Percentiles rank a stretch among this genome's conserved stretches.
Evolutionary conservation across 2,329 filamentous ascomycete genomes (phyloP).

Genomic region (Colletotrichum brevisporum): DNA sequence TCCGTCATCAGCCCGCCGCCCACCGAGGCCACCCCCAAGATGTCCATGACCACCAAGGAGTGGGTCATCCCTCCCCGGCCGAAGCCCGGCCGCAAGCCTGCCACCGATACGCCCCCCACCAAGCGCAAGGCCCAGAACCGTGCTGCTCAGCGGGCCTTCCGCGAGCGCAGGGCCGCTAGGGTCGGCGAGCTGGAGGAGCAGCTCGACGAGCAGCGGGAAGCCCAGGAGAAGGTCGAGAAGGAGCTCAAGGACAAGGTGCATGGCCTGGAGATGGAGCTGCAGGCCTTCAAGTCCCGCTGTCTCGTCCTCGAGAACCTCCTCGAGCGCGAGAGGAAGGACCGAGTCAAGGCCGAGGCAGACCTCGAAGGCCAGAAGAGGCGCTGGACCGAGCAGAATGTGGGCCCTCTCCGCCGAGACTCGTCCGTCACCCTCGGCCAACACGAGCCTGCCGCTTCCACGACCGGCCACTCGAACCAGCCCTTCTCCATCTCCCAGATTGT

Average conservation of each 20-base stretch:
- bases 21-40: constrained; percentile 58
- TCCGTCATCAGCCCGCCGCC: constrained; percentile 60
- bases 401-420: constrained; percentile 23
- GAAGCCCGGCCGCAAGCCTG: constrained; percentile 93
- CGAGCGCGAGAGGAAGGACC: constrained; percentile 68
- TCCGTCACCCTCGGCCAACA: constrained; percentile 31
- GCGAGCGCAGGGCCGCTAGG: constrained; percentile 87
- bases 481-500: constrained; percentile 72
- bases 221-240: constrained; percentile 69
- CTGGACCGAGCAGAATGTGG: constrained; percentile 28
- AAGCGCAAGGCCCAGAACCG: constrained; percentile 97
- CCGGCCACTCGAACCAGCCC: constrained; percentile 54
- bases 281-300: constrained; percentile 75
- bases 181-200: constrained; percentile 83
- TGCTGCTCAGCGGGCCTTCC: constrained; percentile 90
- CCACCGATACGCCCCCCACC: constrained; percentile 91
- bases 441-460: constrained; percentile 46
- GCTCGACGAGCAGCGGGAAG: constrained; percentile 72
- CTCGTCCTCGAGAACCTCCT: constrained; percentile 75
- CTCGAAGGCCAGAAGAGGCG: constrained; percentile 48
- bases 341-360: constrained; percentile 59
- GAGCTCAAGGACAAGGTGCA: constrained; percentile 71
- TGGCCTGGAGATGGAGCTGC: constrained; percentile 74
- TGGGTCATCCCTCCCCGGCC: constrained; percentile 88
- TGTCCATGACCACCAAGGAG: constrained; percentile 82